Evolutionary conservation across 2,329 filamentous ascomycete species (phyloP).

Genomic region (Sporothrix mexicana): DNA sequence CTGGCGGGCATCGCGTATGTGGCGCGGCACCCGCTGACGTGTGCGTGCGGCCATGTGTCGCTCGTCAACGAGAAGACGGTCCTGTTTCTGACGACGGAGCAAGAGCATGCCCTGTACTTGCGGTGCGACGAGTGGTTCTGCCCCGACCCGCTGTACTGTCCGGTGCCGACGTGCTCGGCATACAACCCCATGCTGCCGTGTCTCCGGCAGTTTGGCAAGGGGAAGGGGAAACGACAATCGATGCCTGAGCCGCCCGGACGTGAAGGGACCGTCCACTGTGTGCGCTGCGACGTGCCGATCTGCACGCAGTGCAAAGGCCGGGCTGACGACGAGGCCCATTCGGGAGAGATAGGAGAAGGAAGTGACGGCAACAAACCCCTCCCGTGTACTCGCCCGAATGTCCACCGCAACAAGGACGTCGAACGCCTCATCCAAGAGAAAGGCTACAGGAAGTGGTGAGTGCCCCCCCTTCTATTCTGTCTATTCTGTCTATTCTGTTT

Average conservation of each 20-base stretch:
- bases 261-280: not conserved
- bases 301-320: constrained; percentile 26
- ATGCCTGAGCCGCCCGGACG: too few relatives aligned
- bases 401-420: not conserved
- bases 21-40: constrained; percentile 8
- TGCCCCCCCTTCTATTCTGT: not conserved
- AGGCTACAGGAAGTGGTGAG: constrained; percentile 13
- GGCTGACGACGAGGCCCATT: constrained; percentile 3
- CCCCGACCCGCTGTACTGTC: constrained; percentile 22
- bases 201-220: not conserved
- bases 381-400: constrained; percentile 11
- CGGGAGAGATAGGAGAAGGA: too few relatives aligned
- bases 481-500: too few relatives aligned
- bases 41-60: constrained; percentile 1
- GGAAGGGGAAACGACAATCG: too few relatives aligned
- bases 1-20: constrained; percentile 9
- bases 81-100: not conserved
- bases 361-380: not conserved
- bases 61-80: constrained; percentile 15
- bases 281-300: constrained; percentile 4
- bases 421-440: not conserved
- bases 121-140: constrained; percentile 25
- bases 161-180: constrained; percentile 18
- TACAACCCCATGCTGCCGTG: constrained; percentile 24
- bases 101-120: not conserved